phyloP scores from a whole-genome alignment of 371 early-diverging fungal genomes.

The Circinella umbellata region DNA sequence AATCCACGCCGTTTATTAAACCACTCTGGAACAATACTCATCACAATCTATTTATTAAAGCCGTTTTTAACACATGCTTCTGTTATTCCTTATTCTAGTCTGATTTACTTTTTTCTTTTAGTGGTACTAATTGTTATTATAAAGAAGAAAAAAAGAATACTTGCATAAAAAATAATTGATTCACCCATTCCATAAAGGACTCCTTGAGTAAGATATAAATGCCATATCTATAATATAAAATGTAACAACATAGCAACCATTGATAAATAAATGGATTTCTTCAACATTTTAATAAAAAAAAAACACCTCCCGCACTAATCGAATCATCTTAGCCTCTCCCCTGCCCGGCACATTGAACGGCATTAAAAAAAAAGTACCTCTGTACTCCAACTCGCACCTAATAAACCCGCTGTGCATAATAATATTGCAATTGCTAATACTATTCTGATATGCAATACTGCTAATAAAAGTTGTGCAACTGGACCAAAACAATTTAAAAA shows the following conservation, averaged over 20 bases:
- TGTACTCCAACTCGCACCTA: conserved; percentile 28
- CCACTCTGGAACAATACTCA: conserved; percentile 69
- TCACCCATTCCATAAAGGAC: conserved; percentile 63
- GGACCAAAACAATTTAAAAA: conserved; percentile 22
- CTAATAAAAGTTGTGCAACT: conserved; percentile 19
- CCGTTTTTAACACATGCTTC: too few relatives aligned
- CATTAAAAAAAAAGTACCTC: conserved; percentile 17
- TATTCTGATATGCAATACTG: conserved; percentile 7
- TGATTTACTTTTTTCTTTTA: not conserved
- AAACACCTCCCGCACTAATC: too few relatives aligned
- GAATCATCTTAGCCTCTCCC: too few relatives aligned
- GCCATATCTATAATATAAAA: conserved; percentile 45
- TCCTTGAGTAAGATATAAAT: conserved; percentile 67
- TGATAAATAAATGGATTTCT: too few relatives aligned
- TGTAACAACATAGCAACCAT: not conserved
- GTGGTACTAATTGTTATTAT: too few relatives aligned
- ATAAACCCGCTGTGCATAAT: conserved; percentile 20
- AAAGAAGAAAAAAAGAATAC: too few relatives aligned
- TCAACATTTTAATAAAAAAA: too few relatives aligned
- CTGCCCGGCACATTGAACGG: not conserved
- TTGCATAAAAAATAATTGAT: conserved; percentile 43
- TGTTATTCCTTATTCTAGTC: too few relatives aligned
- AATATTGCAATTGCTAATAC: conserved; percentile 15
- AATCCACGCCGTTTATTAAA: conserved; percentile 64
- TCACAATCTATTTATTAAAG: conserved; percentile 13